phyloP scores from a whole-genome alignment of 139 green algal genomes.

The Diplosphaera chodatii region DNA sequence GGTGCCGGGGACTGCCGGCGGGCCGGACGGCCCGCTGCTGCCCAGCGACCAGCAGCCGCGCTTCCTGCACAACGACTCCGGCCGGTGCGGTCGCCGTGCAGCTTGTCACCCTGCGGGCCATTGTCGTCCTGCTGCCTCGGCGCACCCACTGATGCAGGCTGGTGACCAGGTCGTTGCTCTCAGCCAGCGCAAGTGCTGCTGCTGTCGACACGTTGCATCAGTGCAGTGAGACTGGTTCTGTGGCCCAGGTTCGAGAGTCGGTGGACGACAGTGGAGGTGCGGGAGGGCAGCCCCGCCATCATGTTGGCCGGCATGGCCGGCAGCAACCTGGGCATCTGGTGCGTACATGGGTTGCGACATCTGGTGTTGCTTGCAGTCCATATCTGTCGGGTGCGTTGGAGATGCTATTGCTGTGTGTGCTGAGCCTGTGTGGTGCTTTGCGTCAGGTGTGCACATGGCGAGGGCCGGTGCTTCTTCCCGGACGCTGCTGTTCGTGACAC shows the following conservation, averaged over 20 bases:
- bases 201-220: neutral
- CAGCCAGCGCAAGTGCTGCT: neutral
- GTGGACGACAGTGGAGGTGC: slow-evolving; percentile 72
- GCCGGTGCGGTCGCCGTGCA: slow-evolving; percentile 8
- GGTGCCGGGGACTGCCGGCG: slow-evolving; percentile 66
- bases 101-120: too few relatives aligned
- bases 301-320: slow-evolving; percentile 77
- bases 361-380: too few relatives aligned
- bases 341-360: too few relatives aligned
- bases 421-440: too few relatives aligned
- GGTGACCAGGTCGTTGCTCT: too few relatives aligned
- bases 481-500: slow-evolving; percentile 52
- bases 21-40: slow-evolving; percentile 27
- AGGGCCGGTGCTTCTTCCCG: slow-evolving; percentile 91
- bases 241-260: slow-evolving; percentile 79
- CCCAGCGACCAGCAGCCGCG: slow-evolving; percentile 79
- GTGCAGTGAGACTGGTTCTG: too few relatives aligned
- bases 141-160: too few relatives aligned
- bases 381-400: too few relatives aligned
- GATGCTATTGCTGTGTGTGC: too few relatives aligned
- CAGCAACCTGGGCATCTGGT: slow-evolving; percentile 85
- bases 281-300: slow-evolving; percentile 70
- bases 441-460: too few relatives aligned
- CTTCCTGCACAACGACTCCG: slow-evolving; percentile 93
- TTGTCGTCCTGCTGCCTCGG: too few relatives aligned